Evolutionary conservation across 805 yeast species (phyloP), one percentile per base, ranked within the genome.

Genomic region (Saturnispora mendoncae): DNA sequence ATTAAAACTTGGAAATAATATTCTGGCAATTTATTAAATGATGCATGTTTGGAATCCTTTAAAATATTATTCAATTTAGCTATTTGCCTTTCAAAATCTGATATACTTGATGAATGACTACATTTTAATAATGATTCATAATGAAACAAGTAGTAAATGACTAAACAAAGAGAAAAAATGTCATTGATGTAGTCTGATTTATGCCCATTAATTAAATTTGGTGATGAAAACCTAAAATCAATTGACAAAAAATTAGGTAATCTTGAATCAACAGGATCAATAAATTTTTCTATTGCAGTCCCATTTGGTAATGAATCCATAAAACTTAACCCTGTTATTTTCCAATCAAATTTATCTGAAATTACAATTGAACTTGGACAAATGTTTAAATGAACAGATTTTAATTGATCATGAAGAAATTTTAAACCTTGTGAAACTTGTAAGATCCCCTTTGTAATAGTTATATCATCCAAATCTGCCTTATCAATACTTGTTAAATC

Each of bases 291-390:
- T 4, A 71, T 73, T 27, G 29, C n/a, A 10, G 9, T 27, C 31
- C 60, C 65, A 3, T 68, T 64, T 4, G 69, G 60, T 32, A 70
- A 47, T 13, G 33, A 59, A 50, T 66, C 84, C 54, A 66, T 73
- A 57, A 64, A 72, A 53, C 64, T 73, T 47, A 92, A 70, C 0
- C 97, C 97, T 6, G 83, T 72, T 2, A 92, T 57, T 58, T 90
- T 92, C 97, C 98, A 92, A 61, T 92, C 97, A 4, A 94, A 88
- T 49, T 78, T 82, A 30, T 77, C 81, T 50, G 83, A 88, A 15
- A 90, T 72, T 43, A 82, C 73, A 1, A 92, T 68, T 0, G 94
- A 74, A 7, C 72, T 65, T 1, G 98, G 98, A 48, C 78, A 78
- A 26, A 92, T 50, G 49, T 86, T 84, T 48, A 84, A 58, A 61